Evolutionary conservation across 306 rosid genomes (phyloP), one percentile per base, ranked within the genome.

Genomic region (Sechiopsis laciniata): DNA sequence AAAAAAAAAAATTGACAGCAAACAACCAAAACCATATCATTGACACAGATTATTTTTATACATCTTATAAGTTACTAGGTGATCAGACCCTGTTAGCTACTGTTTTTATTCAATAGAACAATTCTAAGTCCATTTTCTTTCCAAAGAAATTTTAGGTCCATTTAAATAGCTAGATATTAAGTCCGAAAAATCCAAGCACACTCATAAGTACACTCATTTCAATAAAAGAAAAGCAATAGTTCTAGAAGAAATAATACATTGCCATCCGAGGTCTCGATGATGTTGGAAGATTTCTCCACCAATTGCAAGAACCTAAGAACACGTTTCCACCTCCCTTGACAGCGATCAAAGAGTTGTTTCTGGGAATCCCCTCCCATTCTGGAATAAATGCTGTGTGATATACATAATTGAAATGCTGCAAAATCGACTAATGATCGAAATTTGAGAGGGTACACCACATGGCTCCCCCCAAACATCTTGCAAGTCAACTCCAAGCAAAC

Each of bases 231-330:
- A 71, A 73, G 60, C 21, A 8, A 62, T 26, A 76, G 66, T 61
- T 17, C 42, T 32, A 24, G 71, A 84, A 59, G 80, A 93, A 84
- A 81, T 82, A 85, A 83, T 90, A 93, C 98, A 88, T 88, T 90
- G 88, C 97, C 97, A 88, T 92, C 83, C 69, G 97, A 85, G 70
- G 98, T 93, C 90, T 88, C 86, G 8, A 90, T 80, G 11, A 81
- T 76, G 77, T 78, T 85, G 70, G 89, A 85, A 13, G 96, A 87
- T 74, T 88, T 91, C 78, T 84, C 98, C 85, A 88, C 90, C 7
- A 90, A 84, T 52, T 87, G 89, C 89, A 93, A 86, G 88, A 90
- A 93, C 87, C 97, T 84, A 84, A 90, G 78, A 84, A 89, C 82
- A 26, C 94, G 84, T 80, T 93, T 93, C 97, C 98, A 93, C 60